These are phyloP conservation scores for Neurospora africana DNA, from an alignment of 495 filamentous ascomycete genomes.

Conservation along the genomic window DNA sequence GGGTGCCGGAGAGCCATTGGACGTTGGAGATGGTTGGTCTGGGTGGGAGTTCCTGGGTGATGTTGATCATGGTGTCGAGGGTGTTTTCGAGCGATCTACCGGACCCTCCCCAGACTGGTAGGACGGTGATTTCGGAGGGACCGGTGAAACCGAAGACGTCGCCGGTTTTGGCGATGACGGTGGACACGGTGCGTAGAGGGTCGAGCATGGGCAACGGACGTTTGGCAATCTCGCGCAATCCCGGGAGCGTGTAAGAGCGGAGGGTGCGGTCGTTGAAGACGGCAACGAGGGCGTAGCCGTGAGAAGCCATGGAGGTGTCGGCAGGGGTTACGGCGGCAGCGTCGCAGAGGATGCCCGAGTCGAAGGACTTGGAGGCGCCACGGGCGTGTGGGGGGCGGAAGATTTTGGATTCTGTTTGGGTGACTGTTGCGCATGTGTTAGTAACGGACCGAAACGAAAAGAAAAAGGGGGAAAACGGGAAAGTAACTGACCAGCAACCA, in stretches of 20 bases:
- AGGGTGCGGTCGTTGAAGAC: constrained; percentile 72
- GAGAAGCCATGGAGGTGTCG: constrained; percentile 59
- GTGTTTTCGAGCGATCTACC: constrained; percentile 33
- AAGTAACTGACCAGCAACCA: constrained; percentile 38
- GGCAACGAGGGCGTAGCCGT: constrained; percentile 67
- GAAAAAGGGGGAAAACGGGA: background rate
- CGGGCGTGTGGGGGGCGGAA: constrained; percentile 78
- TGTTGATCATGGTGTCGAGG: constrained; percentile 69
- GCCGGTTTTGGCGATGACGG: constrained; percentile 62
- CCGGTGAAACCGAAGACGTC: constrained; percentile 83
- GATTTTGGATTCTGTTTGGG: constrained; percentile 62
- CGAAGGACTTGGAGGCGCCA: constrained; percentile 81
- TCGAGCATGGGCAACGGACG: constrained; percentile 57
- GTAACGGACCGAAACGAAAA: background rate
- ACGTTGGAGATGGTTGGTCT: constrained; percentile 93
- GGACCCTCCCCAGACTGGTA: constrained; percentile 73
- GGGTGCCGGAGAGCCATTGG: constrained; percentile 93
- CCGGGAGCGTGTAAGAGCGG: constrained; percentile 75
- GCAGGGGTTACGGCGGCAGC: constrained; percentile 63
- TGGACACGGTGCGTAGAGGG: constrained; percentile 53
- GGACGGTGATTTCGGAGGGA: constrained; percentile 68
- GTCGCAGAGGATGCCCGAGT: constrained; percentile 62
- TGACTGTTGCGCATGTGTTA: constrained; percentile 37
- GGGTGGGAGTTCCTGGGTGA: constrained; percentile 56
- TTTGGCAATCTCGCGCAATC: constrained; percentile 73